phyloP scores from a whole-genome alignment of 352 stramenopile genomes.

The Vaucheria bursata region DNA sequence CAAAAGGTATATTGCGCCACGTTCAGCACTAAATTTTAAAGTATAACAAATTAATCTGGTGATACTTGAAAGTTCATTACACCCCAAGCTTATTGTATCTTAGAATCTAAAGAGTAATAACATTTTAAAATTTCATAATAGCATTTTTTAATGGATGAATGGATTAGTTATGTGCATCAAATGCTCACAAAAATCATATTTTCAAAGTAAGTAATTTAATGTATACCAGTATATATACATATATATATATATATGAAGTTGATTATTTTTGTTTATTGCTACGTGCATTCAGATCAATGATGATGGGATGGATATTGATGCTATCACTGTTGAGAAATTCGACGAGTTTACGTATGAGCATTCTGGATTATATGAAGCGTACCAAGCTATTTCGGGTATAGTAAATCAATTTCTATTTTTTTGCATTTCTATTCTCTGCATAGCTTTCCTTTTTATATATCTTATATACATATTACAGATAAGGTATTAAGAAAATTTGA shows the following conservation, averaged over 20 bases:
- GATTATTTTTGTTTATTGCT: background rate
- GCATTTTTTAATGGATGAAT: background rate
- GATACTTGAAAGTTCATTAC: too few species aligned
- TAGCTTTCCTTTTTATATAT: too few species aligned
- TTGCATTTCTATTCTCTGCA: too few species aligned
- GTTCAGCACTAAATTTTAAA: too few species aligned
- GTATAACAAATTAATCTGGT: too few species aligned
- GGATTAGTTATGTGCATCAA: background rate
- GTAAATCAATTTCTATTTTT: too few species aligned
- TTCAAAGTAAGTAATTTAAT: background rate
- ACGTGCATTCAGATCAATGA: background rate
- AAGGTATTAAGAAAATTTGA: too few species aligned
- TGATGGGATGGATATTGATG: background rate
- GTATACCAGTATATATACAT: background rate
- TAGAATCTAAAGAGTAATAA: too few species aligned
- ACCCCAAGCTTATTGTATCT: too few species aligned
- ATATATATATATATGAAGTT: background rate
- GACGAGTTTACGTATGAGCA: conserved; percentile 31
- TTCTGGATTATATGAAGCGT: conserved; percentile 39
- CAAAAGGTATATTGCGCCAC: too few species aligned
- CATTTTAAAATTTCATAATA: background rate
- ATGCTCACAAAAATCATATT: background rate
- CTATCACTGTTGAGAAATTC: conserved; percentile 10
- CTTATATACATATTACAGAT: too few species aligned
- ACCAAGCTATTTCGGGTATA: conserved; percentile 6